These are phyloP conservation scores for Dendrothele bispora DNA, from an alignment of 768 basidiomycete genomes.

Conservation along the genomic window DNA sequence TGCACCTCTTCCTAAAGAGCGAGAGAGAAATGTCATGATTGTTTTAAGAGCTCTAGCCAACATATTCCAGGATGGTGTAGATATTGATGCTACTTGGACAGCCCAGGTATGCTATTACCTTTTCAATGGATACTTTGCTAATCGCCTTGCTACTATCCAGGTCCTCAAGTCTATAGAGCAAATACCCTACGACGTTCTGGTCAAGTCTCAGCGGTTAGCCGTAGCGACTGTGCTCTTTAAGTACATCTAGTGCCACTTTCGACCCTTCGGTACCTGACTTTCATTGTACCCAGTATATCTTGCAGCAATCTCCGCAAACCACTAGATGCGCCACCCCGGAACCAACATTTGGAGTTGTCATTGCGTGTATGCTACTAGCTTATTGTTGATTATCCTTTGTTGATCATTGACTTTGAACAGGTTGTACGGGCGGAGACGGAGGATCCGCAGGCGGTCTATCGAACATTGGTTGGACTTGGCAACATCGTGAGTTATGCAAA, in stretches of 20 bases:
- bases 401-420: conserved; percentile 14
- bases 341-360: conserved; percentile 36
- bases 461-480: conserved; percentile 70
- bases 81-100: conserved; percentile 48
- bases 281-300: conserved; percentile 53
- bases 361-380: neutral
- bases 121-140: neutral
- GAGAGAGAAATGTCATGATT: conserved; percentile 85
- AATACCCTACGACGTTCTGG: conserved; percentile 52
- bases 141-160: conserved; percentile 29
- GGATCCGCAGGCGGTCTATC: conserved; percentile 73
- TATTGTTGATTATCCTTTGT: conserved; percentile 9
- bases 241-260: conserved; percentile 51
- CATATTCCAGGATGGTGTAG: conserved; percentile 58
- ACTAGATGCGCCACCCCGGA: conserved; percentile 37
- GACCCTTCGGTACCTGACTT: conserved; percentile 2
- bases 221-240: conserved; percentile 86
- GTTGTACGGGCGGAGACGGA: conserved; percentile 46
- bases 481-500: conserved; percentile 56
- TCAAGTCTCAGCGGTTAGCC: conserved; percentile 73
- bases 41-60: conserved; percentile 82
- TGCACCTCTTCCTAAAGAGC: conserved; percentile 59
- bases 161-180: conserved; percentile 54
- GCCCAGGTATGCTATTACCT: conserved; percentile 37
- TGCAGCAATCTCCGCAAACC: conserved; percentile 50